Evolutionary conservation across 192 early-diverging fungal genomes (phyloP).

Genomic region (Podila horticola): DNA sequence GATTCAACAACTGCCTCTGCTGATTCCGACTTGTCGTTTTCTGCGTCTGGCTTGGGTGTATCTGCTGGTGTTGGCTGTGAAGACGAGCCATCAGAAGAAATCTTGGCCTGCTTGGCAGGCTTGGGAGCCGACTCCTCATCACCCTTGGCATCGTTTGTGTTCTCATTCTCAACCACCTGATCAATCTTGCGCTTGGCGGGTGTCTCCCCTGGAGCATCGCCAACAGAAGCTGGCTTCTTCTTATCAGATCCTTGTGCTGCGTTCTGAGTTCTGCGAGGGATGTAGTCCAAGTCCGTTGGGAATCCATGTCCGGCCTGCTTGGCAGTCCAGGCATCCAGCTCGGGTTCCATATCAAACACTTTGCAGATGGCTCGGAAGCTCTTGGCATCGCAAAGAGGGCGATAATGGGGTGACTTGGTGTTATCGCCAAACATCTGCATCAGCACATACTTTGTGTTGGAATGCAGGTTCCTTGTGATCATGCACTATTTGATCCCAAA

Average conservation of each 20-base stretch:
- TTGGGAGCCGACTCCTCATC: not conserved
- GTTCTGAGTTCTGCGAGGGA: not conserved
- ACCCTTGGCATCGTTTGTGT: too few species aligned
- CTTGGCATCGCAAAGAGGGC: conserved; percentile 58
- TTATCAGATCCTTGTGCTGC: not conserved
- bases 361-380: conserved; percentile 63
- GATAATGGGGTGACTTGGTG: conserved; percentile 61
- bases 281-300: conserved; percentile 30
- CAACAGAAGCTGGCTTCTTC: not conserved
- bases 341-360: conserved; percentile 33
- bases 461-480: conserved; percentile 74
- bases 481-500: conserved; percentile 58
- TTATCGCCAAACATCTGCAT: conserved; percentile 83
- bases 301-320: conserved; percentile 27
- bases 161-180: not conserved
- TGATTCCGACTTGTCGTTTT: not conserved
- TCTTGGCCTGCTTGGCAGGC: conserved; percentile 12
- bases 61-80: conserved; percentile 25
- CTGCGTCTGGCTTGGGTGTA: conserved; percentile 6
- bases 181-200: conserved; percentile 14
- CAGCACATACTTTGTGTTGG: conserved; percentile 92
- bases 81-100: conserved; percentile 6
- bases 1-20: not conserved
- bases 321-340: conserved; percentile 36
- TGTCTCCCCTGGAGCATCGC: not conserved